Evolutionary conservation across 2,329 filamentous ascomycete species (phyloP), one percentile per base, ranked within the genome.

Genomic region (Xylariaceae sp.): DNA sequence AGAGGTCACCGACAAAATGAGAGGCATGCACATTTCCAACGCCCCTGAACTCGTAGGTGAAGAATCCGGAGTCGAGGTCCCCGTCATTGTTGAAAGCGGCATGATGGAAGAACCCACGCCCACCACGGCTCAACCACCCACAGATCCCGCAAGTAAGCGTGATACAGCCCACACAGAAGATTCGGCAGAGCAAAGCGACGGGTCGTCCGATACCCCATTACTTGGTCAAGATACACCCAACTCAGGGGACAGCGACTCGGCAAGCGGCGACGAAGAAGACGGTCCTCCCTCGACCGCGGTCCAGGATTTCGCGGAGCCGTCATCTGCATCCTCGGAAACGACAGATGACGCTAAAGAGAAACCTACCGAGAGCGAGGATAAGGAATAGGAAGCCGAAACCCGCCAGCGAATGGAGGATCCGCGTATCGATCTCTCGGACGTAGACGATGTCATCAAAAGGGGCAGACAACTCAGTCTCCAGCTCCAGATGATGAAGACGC

Each of bases 41-140:
- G 66, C 67, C 9, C 66, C 72, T 1, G 83, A 89, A 53, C 78
- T 83, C 38, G 78, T 82, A 22, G 86, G 89, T 27, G 69, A 73
- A 42, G 72, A 73, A 43, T 60, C 67, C 41, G 71, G 68, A 42
- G 54, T 65, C 10, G 65, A 66, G 42, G 64, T 67, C 4, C 63
- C 64, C 7, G 69, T 74, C n/a, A 70, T 73, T 46, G 71, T 74
- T 6, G 70, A 73, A 49, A 65, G 68, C 32, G 61, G 61, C 14
- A 50, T 66, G 33, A 58, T 67, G n/a, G 58, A 61, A 17, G 61
- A 65, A 15, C 44, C 61, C 17, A 51, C 49, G 17, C 38, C 46
- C 39, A 27, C 42, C 2, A 56, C 63, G 18, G 51, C 55, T 35
- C 42, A 54, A 32, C 49, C 63, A 19, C 27, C 55, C 10, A 41